A percentile compares a stretch with the other conserved stretches of the same genome.
phyloP scores from a whole-genome alignment of 2,329 filamentous ascomycete genomes.

The Clonostachys byssicola region DNA sequence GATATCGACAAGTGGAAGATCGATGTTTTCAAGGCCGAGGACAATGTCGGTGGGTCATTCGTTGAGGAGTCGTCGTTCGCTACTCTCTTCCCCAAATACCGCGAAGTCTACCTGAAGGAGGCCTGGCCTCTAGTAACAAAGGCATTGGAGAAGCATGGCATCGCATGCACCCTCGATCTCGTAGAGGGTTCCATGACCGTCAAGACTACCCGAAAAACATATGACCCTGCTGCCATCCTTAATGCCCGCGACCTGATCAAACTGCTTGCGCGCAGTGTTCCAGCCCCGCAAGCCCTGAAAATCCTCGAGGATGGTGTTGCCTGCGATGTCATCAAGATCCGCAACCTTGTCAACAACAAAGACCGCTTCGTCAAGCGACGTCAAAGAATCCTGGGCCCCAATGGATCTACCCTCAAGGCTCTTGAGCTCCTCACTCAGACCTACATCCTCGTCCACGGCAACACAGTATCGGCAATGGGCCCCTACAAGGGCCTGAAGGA shows the following conservation, averaged over 20 bases:
- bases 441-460: constrained; percentile 94
- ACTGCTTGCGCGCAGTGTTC: constrained; percentile 84
- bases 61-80: constrained; percentile 89
- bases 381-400: constrained; percentile 87
- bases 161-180: constrained; percentile 88
- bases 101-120: constrained; percentile 89
- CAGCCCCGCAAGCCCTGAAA: constrained; percentile 87
- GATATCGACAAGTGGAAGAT: constrained; percentile 98
- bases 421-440: constrained; percentile 87
- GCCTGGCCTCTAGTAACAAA: constrained; percentile 90
- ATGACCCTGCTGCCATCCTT: constrained; percentile 86
- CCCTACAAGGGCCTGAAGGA: constrained; percentile 92
- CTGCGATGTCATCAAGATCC: constrained; percentile 94
- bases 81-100: constrained; percentile 90
- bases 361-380: constrained; percentile 93
- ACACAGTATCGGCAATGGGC: constrained; percentile 90
- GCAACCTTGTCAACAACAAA: constrained; percentile 86
- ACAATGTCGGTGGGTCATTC: constrained; percentile 84
- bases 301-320: constrained; percentile 90
- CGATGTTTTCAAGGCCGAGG: constrained; percentile 77
- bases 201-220: constrained; percentile 89
- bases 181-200: constrained; percentile 97
- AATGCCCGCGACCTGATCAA: constrained; percentile 95
- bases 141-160: constrained; percentile 79
- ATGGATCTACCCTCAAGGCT: constrained; percentile 89